A percentile compares a stretch with the other conserved stretches of the same genome.
Conservation (phyloP, 176 grass and related monocot species). For the Cocos nucifera region DNA sequence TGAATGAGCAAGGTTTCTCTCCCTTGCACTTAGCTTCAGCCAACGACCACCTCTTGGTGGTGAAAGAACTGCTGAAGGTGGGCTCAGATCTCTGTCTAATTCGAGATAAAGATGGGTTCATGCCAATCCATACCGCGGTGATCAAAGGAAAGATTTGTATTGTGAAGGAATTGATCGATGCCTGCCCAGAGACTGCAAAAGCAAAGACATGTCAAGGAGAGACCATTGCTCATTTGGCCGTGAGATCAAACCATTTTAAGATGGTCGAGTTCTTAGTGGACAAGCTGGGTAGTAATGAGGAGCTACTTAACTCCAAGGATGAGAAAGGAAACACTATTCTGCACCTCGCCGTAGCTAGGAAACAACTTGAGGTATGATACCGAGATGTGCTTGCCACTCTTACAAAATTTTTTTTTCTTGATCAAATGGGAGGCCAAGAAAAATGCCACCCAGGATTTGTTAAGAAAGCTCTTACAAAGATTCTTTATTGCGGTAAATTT, state of each 20-base stretch:
- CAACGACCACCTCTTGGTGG: conserved; percentile 1
- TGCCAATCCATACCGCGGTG: conserved; percentile 11
- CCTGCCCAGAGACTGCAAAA: background rate
- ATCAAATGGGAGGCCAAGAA: too few relatives aligned
- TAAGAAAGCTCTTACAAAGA: too few relatives aligned
- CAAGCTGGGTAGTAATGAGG: background rate
- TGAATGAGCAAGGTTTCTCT: conserved; percentile 6
- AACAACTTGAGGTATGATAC: background rate
- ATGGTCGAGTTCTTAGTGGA: background rate
- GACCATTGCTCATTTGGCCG: conserved; percentile 6
- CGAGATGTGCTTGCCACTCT: background rate
- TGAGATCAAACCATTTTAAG: conserved; percentile 5
- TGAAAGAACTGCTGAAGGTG: conserved; percentile 1
- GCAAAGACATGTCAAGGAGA: background rate
- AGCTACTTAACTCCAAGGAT: background rate
- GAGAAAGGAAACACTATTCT: conserved; percentile 8
- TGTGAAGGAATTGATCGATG: conserved; percentile 4
- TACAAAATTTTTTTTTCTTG: background rate
- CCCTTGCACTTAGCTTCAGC: conserved; percentile 12
- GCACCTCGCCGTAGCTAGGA: conserved; percentile 18
- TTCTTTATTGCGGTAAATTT: too few relatives aligned
- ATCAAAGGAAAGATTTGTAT: conserved; percentile 1
- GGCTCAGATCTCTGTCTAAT: conserved; percentile 2
- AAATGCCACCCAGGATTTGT: too few relatives aligned
- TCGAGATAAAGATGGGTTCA: conserved; percentile 1